Conservation (phyloP, 169 alveolate genomes). For the Eimeria praecox region DNA sequence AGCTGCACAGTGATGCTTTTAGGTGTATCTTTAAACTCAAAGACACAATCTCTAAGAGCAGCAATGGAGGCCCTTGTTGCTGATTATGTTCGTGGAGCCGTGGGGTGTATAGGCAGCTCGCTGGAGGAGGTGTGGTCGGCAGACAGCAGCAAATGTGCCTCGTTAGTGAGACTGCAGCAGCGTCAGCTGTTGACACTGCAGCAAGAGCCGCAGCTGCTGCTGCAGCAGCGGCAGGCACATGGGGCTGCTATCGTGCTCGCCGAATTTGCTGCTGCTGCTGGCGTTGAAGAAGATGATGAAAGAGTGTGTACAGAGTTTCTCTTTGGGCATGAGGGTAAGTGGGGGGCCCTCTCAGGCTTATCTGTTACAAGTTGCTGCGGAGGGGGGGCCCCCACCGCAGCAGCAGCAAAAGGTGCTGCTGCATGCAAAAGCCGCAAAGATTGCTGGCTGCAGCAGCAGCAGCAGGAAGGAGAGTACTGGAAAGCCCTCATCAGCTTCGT, state of each 20-base stretch:
- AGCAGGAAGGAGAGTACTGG: conserved; percentile 17
- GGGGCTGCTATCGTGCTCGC: neutral
- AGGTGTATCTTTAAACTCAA: neutral
- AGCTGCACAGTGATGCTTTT: neutral
- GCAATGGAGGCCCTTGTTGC: neutral
- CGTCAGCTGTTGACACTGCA: neutral
- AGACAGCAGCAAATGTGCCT: neutral
- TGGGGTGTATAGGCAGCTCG: neutral
- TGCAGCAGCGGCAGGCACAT: conserved; percentile 16
- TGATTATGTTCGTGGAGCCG: conserved; percentile 5
- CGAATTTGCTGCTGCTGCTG: conserved; percentile 6
- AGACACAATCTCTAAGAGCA: neutral
- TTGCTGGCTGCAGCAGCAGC: neutral
- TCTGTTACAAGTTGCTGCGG: neutral
- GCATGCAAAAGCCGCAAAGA: neutral
- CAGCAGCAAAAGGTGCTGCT: neutral
- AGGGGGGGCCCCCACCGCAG: neutral
- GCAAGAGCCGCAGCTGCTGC: neutral
- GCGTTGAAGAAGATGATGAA: neutral
- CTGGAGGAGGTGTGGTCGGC: conserved; percentile 22
- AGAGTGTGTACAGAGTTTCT: neutral
- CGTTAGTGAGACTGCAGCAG: conserved; percentile 1
- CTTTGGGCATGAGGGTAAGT: neutral
- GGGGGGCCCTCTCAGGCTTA: neutral
- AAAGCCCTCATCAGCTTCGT: neutral